Evolutionary conservation across 176 grass and related monocot genomes (phyloP).

Genomic region (Lolium perenne): DNA sequence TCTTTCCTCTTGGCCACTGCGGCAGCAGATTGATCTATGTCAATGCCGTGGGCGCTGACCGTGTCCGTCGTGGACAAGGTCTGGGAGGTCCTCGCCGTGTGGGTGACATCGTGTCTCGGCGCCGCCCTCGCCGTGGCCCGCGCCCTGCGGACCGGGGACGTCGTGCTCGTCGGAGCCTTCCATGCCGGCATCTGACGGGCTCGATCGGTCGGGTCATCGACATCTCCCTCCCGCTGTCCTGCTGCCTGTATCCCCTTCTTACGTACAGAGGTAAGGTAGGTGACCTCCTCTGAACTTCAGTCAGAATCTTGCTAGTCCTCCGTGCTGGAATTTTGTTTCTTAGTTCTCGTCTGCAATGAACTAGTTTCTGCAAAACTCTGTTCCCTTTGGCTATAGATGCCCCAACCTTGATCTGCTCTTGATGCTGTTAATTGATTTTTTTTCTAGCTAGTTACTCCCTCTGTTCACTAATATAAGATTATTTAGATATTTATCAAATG

Average conservation of each 20-base stretch:
- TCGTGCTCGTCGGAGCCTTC: slow-evolving; percentile 45
- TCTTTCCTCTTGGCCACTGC: background rate
- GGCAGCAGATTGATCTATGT: slow-evolving; percentile 32
- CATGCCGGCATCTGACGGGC: slow-evolving; percentile 34
- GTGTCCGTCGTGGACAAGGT: slow-evolving; percentile 66
- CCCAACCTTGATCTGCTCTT: background rate
- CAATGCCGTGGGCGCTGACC: slow-evolving; percentile 66
- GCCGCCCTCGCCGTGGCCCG: slow-evolving; percentile 69
- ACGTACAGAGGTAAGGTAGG: background rate
- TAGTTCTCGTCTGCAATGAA: background rate
- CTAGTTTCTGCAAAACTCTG: background rate
- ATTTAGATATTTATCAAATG: too few species aligned
- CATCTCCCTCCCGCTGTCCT: background rate
- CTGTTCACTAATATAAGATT: too few species aligned
- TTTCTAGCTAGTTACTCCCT: background rate
- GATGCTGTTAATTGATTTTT: background rate
- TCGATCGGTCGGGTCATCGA: background rate
- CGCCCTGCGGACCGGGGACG: slow-evolving; percentile 50
- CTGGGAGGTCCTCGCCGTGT: slow-evolving; percentile 57
- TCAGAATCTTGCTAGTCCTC: background rate
- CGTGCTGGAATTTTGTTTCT: background rate
- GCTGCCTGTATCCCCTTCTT: background rate
- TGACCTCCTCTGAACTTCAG: background rate
- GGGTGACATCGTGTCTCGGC: slow-evolving; percentile 68
- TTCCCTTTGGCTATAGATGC: background rate